phyloP scores from a whole-genome alignment of 257 asterid genomes.

The Striga asiatica region DNA sequence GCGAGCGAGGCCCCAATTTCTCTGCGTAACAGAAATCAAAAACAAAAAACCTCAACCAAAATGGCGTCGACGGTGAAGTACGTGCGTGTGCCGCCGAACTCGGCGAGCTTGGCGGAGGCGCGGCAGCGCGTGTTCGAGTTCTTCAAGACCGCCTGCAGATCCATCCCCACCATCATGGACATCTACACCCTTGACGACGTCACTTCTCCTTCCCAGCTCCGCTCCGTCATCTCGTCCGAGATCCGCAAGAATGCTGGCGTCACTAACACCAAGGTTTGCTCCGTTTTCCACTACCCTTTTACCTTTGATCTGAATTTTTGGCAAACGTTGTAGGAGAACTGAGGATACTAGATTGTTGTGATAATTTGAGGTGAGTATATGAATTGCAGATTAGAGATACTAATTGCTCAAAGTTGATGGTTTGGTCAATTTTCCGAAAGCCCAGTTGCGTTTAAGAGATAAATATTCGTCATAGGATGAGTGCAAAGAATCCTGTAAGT shows the following conservation, averaged over 20 bases:
- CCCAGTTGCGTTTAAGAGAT: too few species aligned
- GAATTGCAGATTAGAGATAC: too few species aligned
- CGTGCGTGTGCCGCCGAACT: constrained; percentile 65
- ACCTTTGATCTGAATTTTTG: background rate
- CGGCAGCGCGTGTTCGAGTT: constrained; percentile 64
- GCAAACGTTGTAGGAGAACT: background rate
- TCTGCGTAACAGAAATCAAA: background rate
- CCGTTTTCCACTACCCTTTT: background rate
- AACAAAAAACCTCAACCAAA: background rate
- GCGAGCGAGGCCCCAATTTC: too few species aligned
- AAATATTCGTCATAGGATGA: too few species aligned
- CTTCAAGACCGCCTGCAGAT: constrained; percentile 80
- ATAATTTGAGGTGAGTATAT: background rate
- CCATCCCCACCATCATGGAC: constrained; percentile 72
- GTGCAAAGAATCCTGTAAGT: background rate
- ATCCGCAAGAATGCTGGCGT: constrained; percentile 68
- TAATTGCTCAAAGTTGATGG: too few species aligned
- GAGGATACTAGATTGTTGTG: background rate
- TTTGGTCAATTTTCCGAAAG: too few species aligned
- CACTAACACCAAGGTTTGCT: constrained; percentile 62
- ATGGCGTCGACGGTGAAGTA: constrained; percentile 47
- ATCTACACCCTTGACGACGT: constrained; percentile 65
- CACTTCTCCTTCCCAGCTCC: constrained; percentile 61
- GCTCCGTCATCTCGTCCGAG: constrained; percentile 52
- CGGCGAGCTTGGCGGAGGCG: constrained; percentile 64